These are phyloP conservation scores for Lecanoromycetidae sp. DNA, from an alignment of 2,329 filamentous ascomycete genomes.

Conservation along the genomic window DNA sequence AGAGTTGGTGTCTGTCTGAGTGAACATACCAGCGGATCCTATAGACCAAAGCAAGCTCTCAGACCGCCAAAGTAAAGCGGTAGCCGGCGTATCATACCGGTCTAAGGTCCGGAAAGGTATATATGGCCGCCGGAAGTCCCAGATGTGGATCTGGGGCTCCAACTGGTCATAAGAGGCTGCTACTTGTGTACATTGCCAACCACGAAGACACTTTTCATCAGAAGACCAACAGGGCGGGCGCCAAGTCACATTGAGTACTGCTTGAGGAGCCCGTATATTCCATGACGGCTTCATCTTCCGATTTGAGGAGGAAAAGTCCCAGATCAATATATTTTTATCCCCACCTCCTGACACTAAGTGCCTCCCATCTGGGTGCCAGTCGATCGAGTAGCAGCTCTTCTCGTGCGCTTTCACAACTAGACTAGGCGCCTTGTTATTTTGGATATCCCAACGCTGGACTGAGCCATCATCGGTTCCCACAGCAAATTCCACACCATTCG, in stretches of 20 bases:
- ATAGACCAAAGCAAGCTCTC: constrained; percentile 55
- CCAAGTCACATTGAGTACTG: constrained; percentile 52
- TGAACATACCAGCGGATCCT: constrained; percentile 47
- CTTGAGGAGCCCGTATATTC: constrained; percentile 48
- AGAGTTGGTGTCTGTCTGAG: constrained; percentile 51
- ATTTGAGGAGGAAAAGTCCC: constrained; percentile 49
- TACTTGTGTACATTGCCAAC: constrained; percentile 50
- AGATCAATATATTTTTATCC: constrained; percentile 51
- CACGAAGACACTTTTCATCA: constrained; percentile 38
- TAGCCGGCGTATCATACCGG: constrained; percentile 42
- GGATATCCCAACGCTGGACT: constrained; percentile 53
- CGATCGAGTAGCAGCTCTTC: constrained; percentile 47
- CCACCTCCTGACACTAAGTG: constrained; percentile 51
- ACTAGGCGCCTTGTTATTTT: constrained; percentile 44
- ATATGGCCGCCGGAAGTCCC: constrained; percentile 51
- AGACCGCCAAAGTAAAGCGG: constrained; percentile 52
- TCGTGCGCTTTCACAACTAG: constrained; percentile 51
- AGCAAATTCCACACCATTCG: constrained; percentile 49
- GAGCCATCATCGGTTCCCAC: constrained; percentile 52
- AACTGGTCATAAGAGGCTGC: constrained; percentile 51
- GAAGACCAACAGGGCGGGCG: constrained; percentile 46
- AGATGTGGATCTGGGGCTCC: constrained; percentile 49
- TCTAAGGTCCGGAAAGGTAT: constrained; percentile 51
- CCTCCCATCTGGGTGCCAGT: constrained; percentile 57
- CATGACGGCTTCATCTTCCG: constrained; percentile 48